These are phyloP conservation scores for Neocallimastix lanati DNA, from an alignment of 192 early-diverging fungal genomes.

Conservation along the genomic window DNA sequence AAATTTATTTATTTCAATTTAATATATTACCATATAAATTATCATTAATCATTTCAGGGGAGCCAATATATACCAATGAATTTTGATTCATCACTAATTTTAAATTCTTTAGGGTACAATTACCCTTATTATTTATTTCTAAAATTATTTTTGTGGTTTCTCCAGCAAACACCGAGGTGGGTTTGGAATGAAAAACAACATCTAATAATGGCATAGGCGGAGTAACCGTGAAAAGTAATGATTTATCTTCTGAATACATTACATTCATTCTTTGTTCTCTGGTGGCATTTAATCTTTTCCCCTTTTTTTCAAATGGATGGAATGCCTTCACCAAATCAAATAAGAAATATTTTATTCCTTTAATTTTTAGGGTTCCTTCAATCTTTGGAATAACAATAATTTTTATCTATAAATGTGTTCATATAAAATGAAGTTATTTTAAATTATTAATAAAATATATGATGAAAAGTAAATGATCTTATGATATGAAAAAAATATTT, in stretches of 20 bases:
- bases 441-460: no score
- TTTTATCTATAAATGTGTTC: slow-evolving; percentile 36
- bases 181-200: slow-evolving; percentile 54
- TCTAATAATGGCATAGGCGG: slow-evolving; percentile 70
- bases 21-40: slow-evolving; percentile 3
- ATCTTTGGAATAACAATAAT: slow-evolving; percentile 49
- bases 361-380: slow-evolving; percentile 51
- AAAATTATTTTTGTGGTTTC: slow-evolving; percentile 53
- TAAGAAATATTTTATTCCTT: slow-evolving; percentile 59
- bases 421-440: no score
- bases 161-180: slow-evolving; percentile 61
- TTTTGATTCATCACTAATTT: slow-evolving; percentile 69
- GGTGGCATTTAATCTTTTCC: slow-evolving; percentile 58
- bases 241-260: slow-evolving; percentile 49
- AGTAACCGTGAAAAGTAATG: slow-evolving; percentile 54
- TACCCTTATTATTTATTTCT: slow-evolving; percentile 69
- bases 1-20: no score
- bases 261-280: slow-evolving; percentile 33
- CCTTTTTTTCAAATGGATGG: slow-evolving; percentile 43
- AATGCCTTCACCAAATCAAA: slow-evolving; percentile 57
- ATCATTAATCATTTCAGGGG: slow-evolving; percentile 9
- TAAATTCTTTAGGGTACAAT: slow-evolving; percentile 47
- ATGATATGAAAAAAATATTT: no score
- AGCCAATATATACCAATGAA: slow-evolving; percentile 60
- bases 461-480: no score